These are phyloP conservation scores for Alternaria burnsii DNA, from an alignment of 2,329 filamentous ascomycete species.

Conservation along the genomic window DNA sequence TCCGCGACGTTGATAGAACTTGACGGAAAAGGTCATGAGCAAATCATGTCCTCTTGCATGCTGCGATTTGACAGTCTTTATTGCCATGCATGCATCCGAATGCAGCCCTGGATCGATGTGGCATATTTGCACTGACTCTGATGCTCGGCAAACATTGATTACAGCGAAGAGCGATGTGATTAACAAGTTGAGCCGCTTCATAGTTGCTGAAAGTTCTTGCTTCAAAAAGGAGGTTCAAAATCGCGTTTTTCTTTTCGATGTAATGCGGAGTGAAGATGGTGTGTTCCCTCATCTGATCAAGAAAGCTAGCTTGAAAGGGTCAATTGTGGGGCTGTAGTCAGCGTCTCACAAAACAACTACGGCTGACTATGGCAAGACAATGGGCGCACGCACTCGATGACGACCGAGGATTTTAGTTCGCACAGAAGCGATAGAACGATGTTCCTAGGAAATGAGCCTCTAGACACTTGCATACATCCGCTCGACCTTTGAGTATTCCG, in stretches of 20 bases:
- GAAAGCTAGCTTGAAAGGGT: not conserved
- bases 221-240: not conserved
- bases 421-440: not conserved
- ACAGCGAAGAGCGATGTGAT: conserved; percentile 1
- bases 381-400: not conserved
- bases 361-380: not conserved
- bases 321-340: not conserved
- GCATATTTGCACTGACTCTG: conserved; percentile 11
- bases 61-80: not conserved
- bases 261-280: not conserved
- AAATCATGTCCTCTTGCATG: not conserved
- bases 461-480: not conserved
- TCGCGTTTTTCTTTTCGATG: not conserved
- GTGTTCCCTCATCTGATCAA: not conserved
- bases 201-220: not conserved
- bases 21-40: not conserved
- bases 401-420: not conserved
- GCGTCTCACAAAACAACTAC: not conserved
- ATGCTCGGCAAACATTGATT: conserved; percentile 6
- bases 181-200: not conserved
- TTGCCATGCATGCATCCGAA: not conserved
- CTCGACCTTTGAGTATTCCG: not conserved
- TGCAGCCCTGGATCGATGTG: conserved; percentile 1
- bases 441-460: not conserved
- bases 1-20: not conserved